These are phyloP conservation scores for Rutidosis leptorrhynchoides DNA, from an alignment of 129 eudicot species.

Conservation along the genomic window DNA sequence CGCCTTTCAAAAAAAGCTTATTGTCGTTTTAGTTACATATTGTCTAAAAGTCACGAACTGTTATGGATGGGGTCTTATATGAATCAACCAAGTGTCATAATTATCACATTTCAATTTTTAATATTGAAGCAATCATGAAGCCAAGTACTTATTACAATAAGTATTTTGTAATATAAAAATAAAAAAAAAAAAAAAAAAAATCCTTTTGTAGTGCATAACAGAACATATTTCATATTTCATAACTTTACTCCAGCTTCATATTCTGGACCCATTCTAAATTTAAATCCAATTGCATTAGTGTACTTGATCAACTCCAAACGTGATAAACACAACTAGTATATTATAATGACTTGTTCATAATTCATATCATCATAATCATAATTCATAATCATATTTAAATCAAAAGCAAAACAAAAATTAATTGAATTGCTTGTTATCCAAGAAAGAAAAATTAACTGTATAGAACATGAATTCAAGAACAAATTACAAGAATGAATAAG, in stretches of 20 bases:
- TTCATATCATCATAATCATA: too few species aligned
- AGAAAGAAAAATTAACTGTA: conserved; percentile 15
- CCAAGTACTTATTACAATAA: background rate
- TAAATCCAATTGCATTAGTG: background rate
- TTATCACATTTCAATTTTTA: background rate
- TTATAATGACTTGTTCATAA: conserved; percentile 6
- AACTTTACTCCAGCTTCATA: background rate
- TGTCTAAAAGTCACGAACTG: background rate
- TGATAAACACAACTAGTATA: conserved; percentile 14
- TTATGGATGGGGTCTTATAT: background rate
- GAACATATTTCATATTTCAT: background rate
- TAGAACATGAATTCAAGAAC: conserved; percentile 22
- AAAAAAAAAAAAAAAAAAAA: background rate
- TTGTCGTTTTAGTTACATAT: background rate
- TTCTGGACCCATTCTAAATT: background rate
- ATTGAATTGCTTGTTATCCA: conserved; percentile 33
- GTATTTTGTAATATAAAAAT: background rate
- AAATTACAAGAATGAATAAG: conserved; percentile 23
- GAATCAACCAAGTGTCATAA: background rate
- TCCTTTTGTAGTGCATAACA: background rate
- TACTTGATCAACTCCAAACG: conserved; percentile 1
- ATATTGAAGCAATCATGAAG: background rate
- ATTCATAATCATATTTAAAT: too few species aligned
- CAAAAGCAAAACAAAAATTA: background rate
- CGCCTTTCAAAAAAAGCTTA: too few species aligned